Evolutionary conservation across 345 rosid genomes (phyloP).

Genomic region (Camelina sativa): DNA sequence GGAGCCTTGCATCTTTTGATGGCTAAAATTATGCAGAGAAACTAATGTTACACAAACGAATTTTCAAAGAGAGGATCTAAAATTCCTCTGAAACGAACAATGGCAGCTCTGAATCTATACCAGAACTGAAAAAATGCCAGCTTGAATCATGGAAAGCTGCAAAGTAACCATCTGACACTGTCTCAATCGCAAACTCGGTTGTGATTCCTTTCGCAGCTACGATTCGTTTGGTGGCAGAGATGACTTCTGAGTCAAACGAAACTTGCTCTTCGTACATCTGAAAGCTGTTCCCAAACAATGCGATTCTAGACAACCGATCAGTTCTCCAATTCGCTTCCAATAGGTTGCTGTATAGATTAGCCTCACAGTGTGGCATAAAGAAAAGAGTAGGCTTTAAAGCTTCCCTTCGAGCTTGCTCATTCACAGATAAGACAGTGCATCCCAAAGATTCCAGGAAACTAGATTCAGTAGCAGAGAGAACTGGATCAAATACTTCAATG

Average conservation of each 20-base stretch:
- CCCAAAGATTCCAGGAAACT: constrained; percentile 65
- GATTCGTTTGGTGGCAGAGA: constrained; percentile 52
- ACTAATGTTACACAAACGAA: neutral
- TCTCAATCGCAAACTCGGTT: constrained; percentile 55
- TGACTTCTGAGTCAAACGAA: constrained; percentile 44
- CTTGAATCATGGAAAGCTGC: constrained; percentile 86
- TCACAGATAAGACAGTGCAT: constrained; percentile 67
- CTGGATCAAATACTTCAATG: constrained; percentile 81
- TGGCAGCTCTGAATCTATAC: constrained; percentile 49
- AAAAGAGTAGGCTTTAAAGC: constrained; percentile 72
- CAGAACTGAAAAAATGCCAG: constrained; percentile 86
- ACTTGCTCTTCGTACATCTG: constrained; percentile 58
- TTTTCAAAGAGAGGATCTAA: constrained; percentile 7
- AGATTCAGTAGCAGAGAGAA: constrained; percentile 73
- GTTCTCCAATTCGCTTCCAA: constrained; percentile 69
- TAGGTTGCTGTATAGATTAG: constrained; percentile 71
- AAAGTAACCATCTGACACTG: constrained; percentile 68
- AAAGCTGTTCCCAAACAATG: constrained; percentile 83
- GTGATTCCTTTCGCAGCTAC: constrained; percentile 54
- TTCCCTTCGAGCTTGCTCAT: constrained; percentile 75
- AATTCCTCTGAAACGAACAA: constrained; percentile 22
- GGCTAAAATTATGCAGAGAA: neutral
- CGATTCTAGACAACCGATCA: constrained; percentile 53
- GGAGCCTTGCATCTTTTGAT: neutral
- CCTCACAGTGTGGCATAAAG: constrained; percentile 95